Percentiles rank a stretch among this genome's conserved stretches.
Evolutionary conservation across 1,284 basidiomycete genomes (phyloP).

Genomic region (Pascua guehoae): DNA sequence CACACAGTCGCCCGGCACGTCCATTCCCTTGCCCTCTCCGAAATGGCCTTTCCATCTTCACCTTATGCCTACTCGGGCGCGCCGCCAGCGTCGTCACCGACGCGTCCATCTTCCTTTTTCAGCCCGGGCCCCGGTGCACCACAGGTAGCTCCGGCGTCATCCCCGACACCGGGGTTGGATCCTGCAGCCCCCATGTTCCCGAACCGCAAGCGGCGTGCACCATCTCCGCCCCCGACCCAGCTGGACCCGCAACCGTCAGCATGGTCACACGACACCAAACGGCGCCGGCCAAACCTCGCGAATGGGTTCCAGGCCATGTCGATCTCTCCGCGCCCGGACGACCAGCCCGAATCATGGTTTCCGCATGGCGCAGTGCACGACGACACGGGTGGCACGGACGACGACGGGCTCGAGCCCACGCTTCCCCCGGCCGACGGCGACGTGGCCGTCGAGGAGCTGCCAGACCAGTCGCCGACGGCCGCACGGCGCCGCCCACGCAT

Average conservation of each 20-base stretch:
- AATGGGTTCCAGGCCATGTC: slow-evolving; percentile 39
- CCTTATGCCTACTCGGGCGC: too few relatives aligned
- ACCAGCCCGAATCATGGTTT: neutral
- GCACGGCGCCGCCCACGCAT: slow-evolving; percentile 3
- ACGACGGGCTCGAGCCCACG: slow-evolving; percentile 10
- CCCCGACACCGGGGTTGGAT: too few relatives aligned
- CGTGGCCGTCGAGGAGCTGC: slow-evolving; percentile 21
- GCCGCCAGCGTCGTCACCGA: too few relatives aligned
- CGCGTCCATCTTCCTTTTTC: too few relatives aligned
- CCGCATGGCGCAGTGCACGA: neutral
- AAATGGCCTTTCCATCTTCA: too few relatives aligned
- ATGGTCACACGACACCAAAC: slow-evolving; percentile 23
- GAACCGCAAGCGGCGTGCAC: slow-evolving; percentile 8
- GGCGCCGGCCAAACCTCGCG: slow-evolving; percentile 35
- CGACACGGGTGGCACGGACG: slow-evolving; percentile 10
- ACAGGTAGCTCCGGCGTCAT: too few relatives aligned
- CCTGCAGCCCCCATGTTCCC: too few relatives aligned
- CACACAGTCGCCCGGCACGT: too few relatives aligned
- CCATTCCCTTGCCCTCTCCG: too few relatives aligned
- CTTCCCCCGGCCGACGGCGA: slow-evolving; percentile 14
- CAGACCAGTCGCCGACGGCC: slow-evolving; percentile 17
- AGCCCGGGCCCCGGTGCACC: too few relatives aligned
- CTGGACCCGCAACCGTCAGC: neutral
- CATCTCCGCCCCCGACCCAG: neutral
- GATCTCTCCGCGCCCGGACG: slow-evolving; percentile 11